Base-by-base conservation (phyloP, 2,329 filamentous ascomycete genomes). In the Hyphodiscus sp. region DNA sequence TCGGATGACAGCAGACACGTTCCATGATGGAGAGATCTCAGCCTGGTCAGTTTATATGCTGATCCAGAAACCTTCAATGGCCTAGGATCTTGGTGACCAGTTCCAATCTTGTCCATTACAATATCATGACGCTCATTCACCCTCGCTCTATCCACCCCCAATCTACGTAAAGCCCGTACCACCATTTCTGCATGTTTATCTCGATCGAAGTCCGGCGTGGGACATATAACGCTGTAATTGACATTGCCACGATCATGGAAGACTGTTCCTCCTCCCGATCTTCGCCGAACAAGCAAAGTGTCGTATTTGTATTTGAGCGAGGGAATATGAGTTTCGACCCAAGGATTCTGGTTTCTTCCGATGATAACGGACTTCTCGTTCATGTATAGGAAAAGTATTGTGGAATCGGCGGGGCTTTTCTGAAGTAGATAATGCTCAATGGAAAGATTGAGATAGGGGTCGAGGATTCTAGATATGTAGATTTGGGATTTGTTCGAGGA, bases 271-370 rank as follows among this genome's bases (percentile, higher is more conserved):
- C 94, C 94, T 26, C 94, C 94, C 20, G 86, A 91, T 49, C 92
- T 82, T 18, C 94, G 81, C 13, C 94, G 84, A 5, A 99, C 89
- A 13, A 96, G 82, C 54, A 59, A 38, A 20, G 41, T 33, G 23
- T 45, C 48, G 18, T 53, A 51, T 15, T 65, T 64, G 9, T 47
- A 11, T 47, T n/a, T 26, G 15, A 95, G 73, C 1, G 82, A 75
- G 41, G 73, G 73, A 9, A 96, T 77, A 67, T 95, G 89, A 57
- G 89, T 84, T 73, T 99, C 94, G 9, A 89, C 78, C 94, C 92
- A 99, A 51, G 94, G 94, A 69, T 99, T 99, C 74, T 99, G 94
- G 69, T 99, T 99, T 56, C 94, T 85, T 44, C 94, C 94, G 61
- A 99, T 86, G 67, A 99, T 85, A 55, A 99, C 80, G 68, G 89